Evolutionary conservation across 805 yeast genomes (phyloP), one percentile per base, ranked within the genome.

Genomic region (Kuraishia piskuri): DNA sequence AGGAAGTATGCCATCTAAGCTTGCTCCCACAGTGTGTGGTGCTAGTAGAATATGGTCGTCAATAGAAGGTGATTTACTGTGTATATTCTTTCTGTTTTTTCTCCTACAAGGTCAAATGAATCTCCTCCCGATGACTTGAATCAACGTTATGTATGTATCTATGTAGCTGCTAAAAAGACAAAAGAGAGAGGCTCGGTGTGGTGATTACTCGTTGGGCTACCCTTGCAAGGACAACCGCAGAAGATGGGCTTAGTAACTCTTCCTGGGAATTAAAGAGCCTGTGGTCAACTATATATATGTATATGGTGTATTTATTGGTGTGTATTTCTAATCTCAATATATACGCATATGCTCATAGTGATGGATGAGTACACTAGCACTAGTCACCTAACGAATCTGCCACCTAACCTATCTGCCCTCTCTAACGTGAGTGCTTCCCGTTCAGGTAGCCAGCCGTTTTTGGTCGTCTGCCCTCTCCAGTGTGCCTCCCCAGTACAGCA

Each of bases 1-100:
- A 87, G 92, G 77, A 94, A 94, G 76, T 94, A 89, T 71, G 99
- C 99, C 59, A 91, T 92, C 65, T 90, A 77, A 64, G 17, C 40
- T 12, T n/a, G 4, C 10, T 25, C 31, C 10, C 6, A 10, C 9
- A 7, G 10, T 6, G 6, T 7, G 31, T 10, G 10, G 40, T 31
- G 17, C n/a, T 10, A 31, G 40, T 31, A 8, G 40, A 31, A n/a
- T 12, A 10, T 14, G 14, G 22, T 7, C 10, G 23, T 44, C 14
- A 22, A 44, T 44, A 20, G 47, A 44, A 20, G 22, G 23, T 4
- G 23, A 22, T 6, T 46, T 6, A 22, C 8, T 22, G 24, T 46
- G 49, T 31, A 31, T 31, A 31, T 31, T 46, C 26, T 46, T 22
- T 17, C 14, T 22, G 26, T 14, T 22, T 9, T 22, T 9, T 10